phyloP scores from a whole-genome alignment of 2,329 filamentous ascomycete genomes.

The Colletotrichum phormii region DNA sequence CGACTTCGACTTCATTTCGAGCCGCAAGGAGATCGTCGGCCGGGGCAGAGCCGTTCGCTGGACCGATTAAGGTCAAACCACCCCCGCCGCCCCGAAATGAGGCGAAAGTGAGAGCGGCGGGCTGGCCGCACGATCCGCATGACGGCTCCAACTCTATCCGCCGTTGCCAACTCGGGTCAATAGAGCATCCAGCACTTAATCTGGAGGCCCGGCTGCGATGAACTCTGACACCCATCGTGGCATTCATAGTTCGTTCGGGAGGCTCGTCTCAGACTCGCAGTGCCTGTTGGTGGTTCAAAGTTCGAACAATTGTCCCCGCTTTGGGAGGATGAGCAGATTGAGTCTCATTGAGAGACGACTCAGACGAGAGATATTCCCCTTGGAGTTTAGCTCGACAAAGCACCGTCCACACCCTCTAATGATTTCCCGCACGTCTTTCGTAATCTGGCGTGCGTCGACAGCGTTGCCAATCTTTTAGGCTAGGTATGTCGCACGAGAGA shows the following conservation, averaged over 20 bases:
- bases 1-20: conserved; percentile 9
- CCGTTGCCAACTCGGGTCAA: not conserved
- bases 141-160: conserved; percentile 25
- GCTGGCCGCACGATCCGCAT: conserved; percentile 19
- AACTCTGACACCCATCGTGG: not conserved
- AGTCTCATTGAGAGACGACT: not conserved
- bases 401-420: not conserved
- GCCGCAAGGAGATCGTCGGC: conserved; percentile 3
- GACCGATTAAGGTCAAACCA: not conserved
- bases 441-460: not conserved
- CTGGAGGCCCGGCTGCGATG: not conserved
- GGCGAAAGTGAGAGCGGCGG: not conserved
- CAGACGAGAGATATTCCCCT: not conserved
- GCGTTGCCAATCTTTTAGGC: conserved; percentile 11
- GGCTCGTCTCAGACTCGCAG: not conserved
- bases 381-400: not conserved
- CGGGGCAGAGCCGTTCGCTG: not conserved
- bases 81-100: not conserved
- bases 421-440: not conserved
- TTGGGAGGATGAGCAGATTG: not conserved
- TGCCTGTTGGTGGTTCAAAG: not conserved
- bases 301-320: not conserved
- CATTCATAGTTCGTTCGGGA: not conserved
- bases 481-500: conserved; percentile 12
- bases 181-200: not conserved